Conservation (phyloP, 352 stramenopile species). For the Phytophthora lateralis region DNA sequence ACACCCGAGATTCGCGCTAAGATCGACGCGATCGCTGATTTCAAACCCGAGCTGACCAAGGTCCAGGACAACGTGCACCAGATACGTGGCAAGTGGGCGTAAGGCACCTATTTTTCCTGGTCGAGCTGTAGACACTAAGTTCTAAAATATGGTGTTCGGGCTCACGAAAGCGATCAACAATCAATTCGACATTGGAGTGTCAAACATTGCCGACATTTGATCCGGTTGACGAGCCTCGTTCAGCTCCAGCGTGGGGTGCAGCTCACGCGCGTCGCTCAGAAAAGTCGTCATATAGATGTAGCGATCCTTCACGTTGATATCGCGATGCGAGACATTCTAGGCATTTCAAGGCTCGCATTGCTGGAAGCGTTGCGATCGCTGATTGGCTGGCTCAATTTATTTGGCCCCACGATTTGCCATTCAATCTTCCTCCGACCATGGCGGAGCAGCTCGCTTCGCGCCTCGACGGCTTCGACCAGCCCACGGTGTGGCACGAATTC, state of each 20-base stretch:
- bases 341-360: background rate
- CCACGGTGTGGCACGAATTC: slow-evolving; percentile 89
- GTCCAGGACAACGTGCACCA: slow-evolving; percentile 36
- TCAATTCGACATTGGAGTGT: too few relatives aligned
- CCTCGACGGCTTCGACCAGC: slow-evolving; percentile 75
- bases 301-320: too few relatives aligned
- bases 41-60: slow-evolving; percentile 43
- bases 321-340: too few relatives aligned
- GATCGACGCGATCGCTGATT: slow-evolving; percentile 59
- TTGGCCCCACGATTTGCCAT: slow-evolving; percentile 10
- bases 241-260: slow-evolving; percentile 51
- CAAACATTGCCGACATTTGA: too few relatives aligned
- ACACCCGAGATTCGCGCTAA: slow-evolving; percentile 57
- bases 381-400: slow-evolving; percentile 22
- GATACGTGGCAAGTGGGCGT: slow-evolving; percentile 42
- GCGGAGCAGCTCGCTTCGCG: slow-evolving; percentile 63
- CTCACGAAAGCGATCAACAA: background rate
- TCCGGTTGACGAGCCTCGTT: too few relatives aligned
- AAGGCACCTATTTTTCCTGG: slow-evolving; percentile 1
- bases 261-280: slow-evolving; percentile 49
- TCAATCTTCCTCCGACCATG: slow-evolving; percentile 42
- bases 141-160: background rate
- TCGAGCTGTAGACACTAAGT: too few relatives aligned
- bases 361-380: slow-evolving; percentile 5
- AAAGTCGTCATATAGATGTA: slow-evolving; percentile 60